These are phyloP conservation scores for Teratosphaeriaceae sp. DNA, from an alignment of 2,329 filamentous ascomycete species.

Conservation along the genomic window DNA sequence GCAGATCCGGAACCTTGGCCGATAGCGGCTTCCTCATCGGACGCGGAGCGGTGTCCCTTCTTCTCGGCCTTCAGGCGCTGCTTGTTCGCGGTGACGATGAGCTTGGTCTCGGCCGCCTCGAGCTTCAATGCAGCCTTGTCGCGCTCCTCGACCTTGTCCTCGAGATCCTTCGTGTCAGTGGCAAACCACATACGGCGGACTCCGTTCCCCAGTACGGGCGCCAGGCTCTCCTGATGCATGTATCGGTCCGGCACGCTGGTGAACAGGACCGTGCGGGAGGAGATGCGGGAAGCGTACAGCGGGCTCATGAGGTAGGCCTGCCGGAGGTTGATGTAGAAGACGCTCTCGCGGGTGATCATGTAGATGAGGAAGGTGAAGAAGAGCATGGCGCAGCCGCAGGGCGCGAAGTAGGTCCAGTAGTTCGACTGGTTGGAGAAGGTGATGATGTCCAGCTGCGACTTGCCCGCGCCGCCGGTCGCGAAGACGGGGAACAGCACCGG, in stretches of 20 bases:
- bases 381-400: constrained; percentile 71
- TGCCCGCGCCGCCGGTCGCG: constrained; percentile 64
- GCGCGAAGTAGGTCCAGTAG: constrained; percentile 68
- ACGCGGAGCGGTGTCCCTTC: constrained; percentile 39
- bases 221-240: constrained; percentile 67
- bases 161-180: constrained; percentile 67
- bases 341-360: constrained; percentile 76
- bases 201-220: constrained; percentile 71
- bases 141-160: constrained; percentile 73
- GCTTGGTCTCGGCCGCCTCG: constrained; percentile 77
- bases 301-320: constrained; percentile 88
- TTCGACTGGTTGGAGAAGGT: constrained; percentile 67
- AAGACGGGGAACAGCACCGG: constrained; percentile 87
- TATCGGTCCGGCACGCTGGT: constrained; percentile 76
- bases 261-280: constrained; percentile 84
- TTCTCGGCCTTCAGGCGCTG: constrained; percentile 62
- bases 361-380: constrained; percentile 86
- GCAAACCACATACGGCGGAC: constrained; percentile 82
- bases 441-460: constrained; percentile 66
- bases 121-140: constrained; percentile 74
- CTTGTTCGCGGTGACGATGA: constrained; percentile 73
- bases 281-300: constrained; percentile 75
- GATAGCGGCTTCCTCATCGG: constrained; percentile 39
- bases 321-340: constrained; percentile 87
- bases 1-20: constrained; percentile 61